phyloP scores from a whole-genome alignment of 805 yeast species.

The Starmera dryadoides region DNA sequence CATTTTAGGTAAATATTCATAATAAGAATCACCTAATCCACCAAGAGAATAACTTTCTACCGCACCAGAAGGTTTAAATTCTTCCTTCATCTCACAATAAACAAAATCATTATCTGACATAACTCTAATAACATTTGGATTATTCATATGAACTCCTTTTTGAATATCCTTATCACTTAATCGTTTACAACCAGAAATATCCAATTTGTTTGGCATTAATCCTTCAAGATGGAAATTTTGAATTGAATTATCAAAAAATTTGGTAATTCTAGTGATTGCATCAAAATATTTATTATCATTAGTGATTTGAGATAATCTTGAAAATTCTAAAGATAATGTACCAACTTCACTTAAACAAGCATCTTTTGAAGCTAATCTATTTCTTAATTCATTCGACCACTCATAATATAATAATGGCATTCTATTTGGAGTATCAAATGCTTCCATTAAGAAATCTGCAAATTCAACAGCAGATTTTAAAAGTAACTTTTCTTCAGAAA shows the following conservation, averaged over 20 bases:
- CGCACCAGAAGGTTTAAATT: conserved; percentile 10
- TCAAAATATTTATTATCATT: conserved; percentile 40
- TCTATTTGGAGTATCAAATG: conserved; percentile 53
- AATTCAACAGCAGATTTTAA: conserved; percentile 35
- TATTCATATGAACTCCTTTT: conserved; percentile 25
- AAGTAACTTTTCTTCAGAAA: conserved; percentile 29
- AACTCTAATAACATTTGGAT: conserved; percentile 29
- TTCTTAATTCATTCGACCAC: conserved; percentile 30
- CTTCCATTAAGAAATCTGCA: conserved; percentile 41
- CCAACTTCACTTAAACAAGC: conserved; percentile 40
- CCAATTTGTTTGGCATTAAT: conserved; percentile 36
- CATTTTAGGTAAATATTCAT: conserved; percentile 43
- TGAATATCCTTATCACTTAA: conserved; percentile 21
- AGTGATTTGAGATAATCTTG: conserved; percentile 44
- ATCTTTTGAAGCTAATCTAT: conserved; percentile 29
- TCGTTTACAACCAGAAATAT: conserved; percentile 43
- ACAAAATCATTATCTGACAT: conserved; percentile 23
- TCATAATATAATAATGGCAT: conserved; percentile 41
- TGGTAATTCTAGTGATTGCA: conserved; percentile 38
- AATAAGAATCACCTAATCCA: conserved; percentile 37
- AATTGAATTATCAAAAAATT: conserved; percentile 26
- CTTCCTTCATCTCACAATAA: conserved; percentile 25
- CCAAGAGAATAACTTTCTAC: conserved; percentile 27
- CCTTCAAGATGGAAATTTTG: conserved; percentile 31
- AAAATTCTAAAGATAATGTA: conserved; percentile 44